Evolutionary conservation across 1,284 basidiomycete species (phyloP), one percentile per base, ranked within the genome.

Genomic region (Cutaneotrichosporon curvatum): DNA sequence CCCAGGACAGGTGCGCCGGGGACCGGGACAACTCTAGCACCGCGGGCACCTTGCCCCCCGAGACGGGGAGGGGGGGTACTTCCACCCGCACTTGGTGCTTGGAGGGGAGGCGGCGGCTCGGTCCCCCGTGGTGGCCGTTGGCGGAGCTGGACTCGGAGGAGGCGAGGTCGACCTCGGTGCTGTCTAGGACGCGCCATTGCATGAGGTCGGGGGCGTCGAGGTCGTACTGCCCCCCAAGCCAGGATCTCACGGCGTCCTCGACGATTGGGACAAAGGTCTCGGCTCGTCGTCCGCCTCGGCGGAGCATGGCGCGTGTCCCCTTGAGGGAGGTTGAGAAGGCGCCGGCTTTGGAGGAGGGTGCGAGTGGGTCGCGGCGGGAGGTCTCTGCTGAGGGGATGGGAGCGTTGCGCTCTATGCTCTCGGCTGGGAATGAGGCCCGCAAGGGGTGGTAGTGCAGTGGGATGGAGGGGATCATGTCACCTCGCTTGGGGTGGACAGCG

Each of bases 1-100:
- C 56, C 67, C 67, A 68, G 10, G 63, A 61, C 9, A 71, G 31
- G 58, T 72, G 69, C 12, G 61, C 68, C 2, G 67, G 60, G 9
- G 63, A 62, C 16, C 68, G 45, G 14, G 65, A 63, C 10, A 69
- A 45, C 47, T 71, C 69, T 25, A 71, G 48, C 15, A 72, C 58
- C 5, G 67, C 60, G 2, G 57, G 59, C 4, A 59, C 31, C 10
- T 44, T 22, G 20, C 44, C 46, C 35, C 37, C n/a, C 2, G 11
- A 7, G 15, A 50, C 25, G 1, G 60, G 64, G 10, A 62, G 45
- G 3, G 57, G 37, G 2, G 64, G 65, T 4, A 64, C 48, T 6
- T 43, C 15, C 2, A 38, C 50, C 8, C 41, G 43, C 8, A 58
- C 43, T 37, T 54, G 58, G 54, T 63, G 61, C 23, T 60, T 58